phyloP scores from a whole-genome alignment of 345 rosid genomes.

The Eucalyptus pauciflora region DNA sequence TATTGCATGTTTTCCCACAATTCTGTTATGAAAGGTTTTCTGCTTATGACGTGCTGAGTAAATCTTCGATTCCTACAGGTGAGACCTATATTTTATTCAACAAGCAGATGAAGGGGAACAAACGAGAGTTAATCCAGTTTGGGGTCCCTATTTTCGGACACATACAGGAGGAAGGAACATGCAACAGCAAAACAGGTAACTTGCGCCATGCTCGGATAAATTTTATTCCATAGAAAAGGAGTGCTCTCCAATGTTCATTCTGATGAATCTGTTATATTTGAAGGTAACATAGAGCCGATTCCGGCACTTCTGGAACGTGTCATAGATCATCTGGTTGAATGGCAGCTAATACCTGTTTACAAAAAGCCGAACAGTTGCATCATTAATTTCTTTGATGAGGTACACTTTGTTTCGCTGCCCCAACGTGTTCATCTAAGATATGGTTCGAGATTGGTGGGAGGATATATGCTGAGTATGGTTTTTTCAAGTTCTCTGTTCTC shows the following conservation, averaged over 20 bases:
- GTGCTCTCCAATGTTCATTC: neutral
- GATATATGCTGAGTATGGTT: neutral
- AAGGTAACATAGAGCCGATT: slow-evolving; percentile 68
- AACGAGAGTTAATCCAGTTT: slow-evolving; percentile 81
- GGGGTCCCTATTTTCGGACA: slow-evolving; percentile 83
- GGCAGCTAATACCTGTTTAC: slow-evolving; percentile 85
- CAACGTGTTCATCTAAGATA: neutral
- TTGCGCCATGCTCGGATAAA: neutral
- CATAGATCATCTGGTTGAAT: slow-evolving; percentile 71
- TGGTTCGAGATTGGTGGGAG: neutral
- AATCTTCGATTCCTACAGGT: slow-evolving; percentile 20
- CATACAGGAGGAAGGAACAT: slow-evolving; percentile 47
- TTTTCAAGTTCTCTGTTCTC: neutral
- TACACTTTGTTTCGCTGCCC: slow-evolving; percentile 13
- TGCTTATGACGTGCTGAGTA: neutral
- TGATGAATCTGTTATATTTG: neutral
- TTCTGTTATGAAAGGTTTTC: neutral
- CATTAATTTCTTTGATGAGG: slow-evolving; percentile 96
- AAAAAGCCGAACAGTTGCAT: slow-evolving; percentile 93
- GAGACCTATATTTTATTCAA: slow-evolving; percentile 88
- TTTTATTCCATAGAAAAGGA: neutral
- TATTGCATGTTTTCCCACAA: neutral
- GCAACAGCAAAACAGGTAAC: slow-evolving; percentile 45
- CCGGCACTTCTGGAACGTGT: slow-evolving; percentile 68
- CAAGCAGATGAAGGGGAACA: slow-evolving; percentile 91